Conservation (phyloP, 495 filamentous ascomycete genomes). For the Aspergillus affinis region DNA sequence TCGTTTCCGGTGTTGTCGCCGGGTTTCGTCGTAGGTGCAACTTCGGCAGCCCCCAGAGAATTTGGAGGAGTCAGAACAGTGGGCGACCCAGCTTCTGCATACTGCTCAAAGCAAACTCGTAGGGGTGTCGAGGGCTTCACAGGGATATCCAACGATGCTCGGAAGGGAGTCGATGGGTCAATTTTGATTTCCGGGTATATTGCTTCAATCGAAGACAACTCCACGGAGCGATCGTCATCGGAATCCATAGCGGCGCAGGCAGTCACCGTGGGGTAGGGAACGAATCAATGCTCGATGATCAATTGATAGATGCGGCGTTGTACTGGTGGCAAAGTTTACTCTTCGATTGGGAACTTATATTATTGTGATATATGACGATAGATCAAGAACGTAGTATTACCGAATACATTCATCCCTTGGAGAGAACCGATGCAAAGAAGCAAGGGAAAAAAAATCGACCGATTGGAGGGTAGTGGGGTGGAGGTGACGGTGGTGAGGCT, state of each 20-base stretch:
- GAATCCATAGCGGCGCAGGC: slow-evolving; percentile 27
- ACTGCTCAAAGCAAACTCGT: slow-evolving; percentile 64
- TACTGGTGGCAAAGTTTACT: slow-evolving; percentile 1
- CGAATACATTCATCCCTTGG: background rate
- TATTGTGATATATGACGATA: background rate
- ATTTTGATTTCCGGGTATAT: slow-evolving; percentile 86
- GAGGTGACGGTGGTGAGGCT: background rate
- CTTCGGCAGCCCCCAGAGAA: slow-evolving; percentile 37
- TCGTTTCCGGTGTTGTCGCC: slow-evolving; percentile 39
- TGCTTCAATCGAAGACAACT: slow-evolving; percentile 78
- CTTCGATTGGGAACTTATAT: background rate
- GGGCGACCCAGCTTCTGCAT: slow-evolving; percentile 40
- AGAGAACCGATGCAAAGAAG: background rate
- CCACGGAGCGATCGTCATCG: slow-evolving; percentile 69
- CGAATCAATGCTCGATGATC: background rate
- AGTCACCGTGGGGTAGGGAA: background rate
- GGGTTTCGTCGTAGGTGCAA: slow-evolving; percentile 21
- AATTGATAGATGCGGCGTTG: background rate
- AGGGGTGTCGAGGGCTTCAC: slow-evolving; percentile 70
- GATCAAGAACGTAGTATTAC: background rate
- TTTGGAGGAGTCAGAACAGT: slow-evolving; percentile 46
- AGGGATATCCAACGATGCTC: slow-evolving; percentile 67
- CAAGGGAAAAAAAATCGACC: background rate
- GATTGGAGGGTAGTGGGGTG: background rate
- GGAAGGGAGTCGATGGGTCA: slow-evolving; percentile 54